Evolutionary conservation across 495 filamentous ascomycete species (phyloP).

Genomic region (Daldinia grandis): DNA sequence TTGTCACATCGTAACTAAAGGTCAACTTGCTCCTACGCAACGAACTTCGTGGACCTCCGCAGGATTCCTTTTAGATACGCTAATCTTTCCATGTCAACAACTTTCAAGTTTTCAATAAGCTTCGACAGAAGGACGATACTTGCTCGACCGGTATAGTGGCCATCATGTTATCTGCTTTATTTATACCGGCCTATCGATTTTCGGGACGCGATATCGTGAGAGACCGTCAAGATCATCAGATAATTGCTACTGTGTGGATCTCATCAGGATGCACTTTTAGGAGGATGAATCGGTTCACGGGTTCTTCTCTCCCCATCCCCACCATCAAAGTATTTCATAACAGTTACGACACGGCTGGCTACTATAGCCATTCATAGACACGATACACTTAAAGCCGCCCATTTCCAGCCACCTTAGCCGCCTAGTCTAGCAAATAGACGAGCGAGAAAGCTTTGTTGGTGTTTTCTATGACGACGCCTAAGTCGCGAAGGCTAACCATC

Average conservation of each 20-base stretch:
- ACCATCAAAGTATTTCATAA: not conserved
- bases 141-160: not conserved
- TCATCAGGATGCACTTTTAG: not conserved
- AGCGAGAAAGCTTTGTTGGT: not conserved
- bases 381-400: not conserved
- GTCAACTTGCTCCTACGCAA: not conserved
- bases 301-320: not conserved
- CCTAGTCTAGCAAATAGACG: not conserved
- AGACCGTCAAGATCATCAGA: not conserved
- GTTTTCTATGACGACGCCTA: not conserved
- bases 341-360: not conserved
- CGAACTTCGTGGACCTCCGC: not conserved
- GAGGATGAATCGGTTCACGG: not conserved
- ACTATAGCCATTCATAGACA: not conserved
- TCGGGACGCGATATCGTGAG: not conserved
- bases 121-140: not conserved
- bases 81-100: not conserved
- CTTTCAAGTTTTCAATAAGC: not conserved
- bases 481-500: not conserved
- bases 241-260: not conserved
- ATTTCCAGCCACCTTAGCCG: not conserved
- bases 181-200: not conserved
- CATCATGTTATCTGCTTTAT: slow-evolving; percentile 3
- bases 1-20: not conserved
- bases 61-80: not conserved